phyloP scores from a whole-genome alignment of 345 rosid species.

The Ricinus communis region DNA sequence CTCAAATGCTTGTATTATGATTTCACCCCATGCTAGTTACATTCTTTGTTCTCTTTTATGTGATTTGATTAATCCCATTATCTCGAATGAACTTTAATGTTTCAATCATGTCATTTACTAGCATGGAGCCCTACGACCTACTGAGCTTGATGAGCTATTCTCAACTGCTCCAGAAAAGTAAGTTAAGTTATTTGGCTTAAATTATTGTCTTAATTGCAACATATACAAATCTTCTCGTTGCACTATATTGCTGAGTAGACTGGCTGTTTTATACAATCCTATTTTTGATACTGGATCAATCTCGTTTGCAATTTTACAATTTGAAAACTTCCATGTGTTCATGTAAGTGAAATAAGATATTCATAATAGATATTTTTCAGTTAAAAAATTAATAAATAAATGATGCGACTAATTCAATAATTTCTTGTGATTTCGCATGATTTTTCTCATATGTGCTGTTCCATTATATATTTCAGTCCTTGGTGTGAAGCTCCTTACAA shows the following conservation, averaged over 20 bases:
- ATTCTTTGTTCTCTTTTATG: not conserved
- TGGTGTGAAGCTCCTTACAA: constrained; percentile 63
- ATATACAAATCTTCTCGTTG: not conserved
- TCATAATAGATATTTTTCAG: no score
- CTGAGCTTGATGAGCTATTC: constrained; percentile 69
- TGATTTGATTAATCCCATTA: not conserved
- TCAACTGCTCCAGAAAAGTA: constrained; percentile 83
- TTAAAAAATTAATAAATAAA: no score
- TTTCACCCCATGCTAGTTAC: not conserved
- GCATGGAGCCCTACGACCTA: constrained; percentile 68
- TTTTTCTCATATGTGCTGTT: not conserved
- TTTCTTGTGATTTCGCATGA: no score
- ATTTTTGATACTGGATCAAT: not conserved
- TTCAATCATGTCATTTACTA: constrained; percentile 33
- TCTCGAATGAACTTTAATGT: constrained; percentile 2
- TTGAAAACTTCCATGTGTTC: no score
- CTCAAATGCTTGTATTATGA: not conserved
- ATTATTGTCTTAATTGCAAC: not conserved
- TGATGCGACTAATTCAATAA: no score
- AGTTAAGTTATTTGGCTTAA: constrained; percentile 10
- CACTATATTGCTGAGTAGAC: not conserved
- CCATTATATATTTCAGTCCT: constrained; percentile 55
- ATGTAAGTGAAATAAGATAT: not conserved
- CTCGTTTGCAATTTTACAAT: not conserved
- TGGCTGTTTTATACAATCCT: not conserved